Evolutionary conservation across 495 filamentous ascomycete species (phyloP).

Genomic region (Talaromyces borbonicus): DNA sequence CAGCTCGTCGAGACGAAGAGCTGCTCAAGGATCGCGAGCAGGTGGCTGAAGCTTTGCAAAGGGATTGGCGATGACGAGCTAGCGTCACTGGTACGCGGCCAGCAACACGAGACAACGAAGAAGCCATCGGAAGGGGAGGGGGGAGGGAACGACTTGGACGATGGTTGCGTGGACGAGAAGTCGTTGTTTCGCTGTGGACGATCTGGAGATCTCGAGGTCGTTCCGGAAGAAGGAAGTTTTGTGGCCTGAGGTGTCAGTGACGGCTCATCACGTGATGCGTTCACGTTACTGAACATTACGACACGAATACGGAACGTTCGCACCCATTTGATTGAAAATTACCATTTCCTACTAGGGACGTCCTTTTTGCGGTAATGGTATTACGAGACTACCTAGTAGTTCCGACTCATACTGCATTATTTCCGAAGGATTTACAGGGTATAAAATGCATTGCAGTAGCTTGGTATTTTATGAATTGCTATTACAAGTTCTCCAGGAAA

Average conservation of each 20-base stretch:
- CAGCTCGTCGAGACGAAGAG: constrained; percentile 52
- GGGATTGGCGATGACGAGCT: constrained; percentile 45
- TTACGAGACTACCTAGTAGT: too few relatives aligned
- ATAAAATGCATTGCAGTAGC: too few relatives aligned
- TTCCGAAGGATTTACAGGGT: too few relatives aligned
- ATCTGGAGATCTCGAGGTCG: too few relatives aligned
- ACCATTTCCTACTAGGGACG: background rate
- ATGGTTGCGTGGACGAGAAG: constrained; percentile 26
- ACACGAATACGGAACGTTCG: too few relatives aligned
- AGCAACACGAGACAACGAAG: constrained; percentile 53
- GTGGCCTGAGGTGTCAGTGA: constrained; percentile 8
- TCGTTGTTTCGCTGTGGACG: too few relatives aligned
- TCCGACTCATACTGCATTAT: too few relatives aligned
- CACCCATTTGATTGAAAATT: too few relatives aligned
- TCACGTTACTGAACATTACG: background rate
- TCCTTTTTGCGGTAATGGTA: background rate
- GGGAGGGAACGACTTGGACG: constrained; percentile 15
- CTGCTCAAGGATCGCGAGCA: constrained; percentile 57
- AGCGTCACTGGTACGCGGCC: constrained; percentile 56
- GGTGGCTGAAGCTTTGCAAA: constrained; percentile 26
- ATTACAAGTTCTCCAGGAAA: too few relatives aligned
- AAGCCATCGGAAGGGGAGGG: constrained; percentile 49
- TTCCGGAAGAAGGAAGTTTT: constrained; percentile 7
- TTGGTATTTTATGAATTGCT: too few relatives aligned
- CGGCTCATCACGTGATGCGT: background rate